Base-by-base conservation (phyloP, 129 eudicot genomes). In the Smallanthus sonchifolius region DNA sequence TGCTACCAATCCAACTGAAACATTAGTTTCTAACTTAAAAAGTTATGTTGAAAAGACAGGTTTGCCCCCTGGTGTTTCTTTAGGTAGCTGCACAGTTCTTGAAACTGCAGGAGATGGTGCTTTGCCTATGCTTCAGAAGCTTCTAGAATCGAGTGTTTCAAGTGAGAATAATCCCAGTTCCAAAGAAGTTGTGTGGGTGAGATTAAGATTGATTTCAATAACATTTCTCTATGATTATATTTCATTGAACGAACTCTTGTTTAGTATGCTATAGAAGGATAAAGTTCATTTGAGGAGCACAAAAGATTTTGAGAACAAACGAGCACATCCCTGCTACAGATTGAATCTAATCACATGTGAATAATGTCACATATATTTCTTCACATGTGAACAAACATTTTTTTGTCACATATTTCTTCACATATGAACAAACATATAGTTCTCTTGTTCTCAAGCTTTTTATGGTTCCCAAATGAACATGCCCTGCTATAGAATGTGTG, bases 41-140 rank as follows among this genome's bases (percentile, higher is more conserved):
- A 69, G 66, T 42, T 81, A 83, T 81, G 78, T 83, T 54, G 87
- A 83, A 57, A 85, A 72, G 76, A 84, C 60, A 16, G 87, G 90
- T 45, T 72, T 89, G 28, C 88, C 90, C 17, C 72, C 72, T 10
- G 90, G 92, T 49, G 82, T 83, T 35, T 78, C 81, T 14, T 69
- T 89, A 66, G 92, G 90, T 7, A 81, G 87, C 65, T 89, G 92
- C 48, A 69, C 86, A 13, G 51, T 87, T 57, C 92, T 89, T 43
- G 96, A 89, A 43, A 80, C 88, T 60, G 96, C 93, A 14, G 96
- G 96, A 66, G 87, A 81, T 4, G 96, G 96, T 67, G 91, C 88
- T 5, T 72, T 83, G 79, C 60, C 86, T 6, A 47, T 49, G 30
- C 88, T 90, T 65, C 78, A 87, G 60, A 79, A 85, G 82, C 68